phyloP scores from a whole-genome alignment of 345 rosid species.

The Syzygium grande region DNA sequence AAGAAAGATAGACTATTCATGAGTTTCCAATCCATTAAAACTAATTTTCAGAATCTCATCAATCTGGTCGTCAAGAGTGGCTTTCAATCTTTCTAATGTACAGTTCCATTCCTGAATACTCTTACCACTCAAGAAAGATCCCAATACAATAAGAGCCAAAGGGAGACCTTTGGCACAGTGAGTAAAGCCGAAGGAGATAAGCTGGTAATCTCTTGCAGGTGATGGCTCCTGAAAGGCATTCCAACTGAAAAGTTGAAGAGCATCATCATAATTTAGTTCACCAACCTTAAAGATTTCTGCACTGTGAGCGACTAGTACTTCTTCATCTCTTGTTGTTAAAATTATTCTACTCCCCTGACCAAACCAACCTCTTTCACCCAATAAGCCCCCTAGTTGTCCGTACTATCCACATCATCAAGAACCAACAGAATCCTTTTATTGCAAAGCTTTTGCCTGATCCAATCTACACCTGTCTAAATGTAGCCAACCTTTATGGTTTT shows the following conservation, averaged over 20 bases:
- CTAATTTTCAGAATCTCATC: constrained; percentile 1
- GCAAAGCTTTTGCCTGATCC: not conserved
- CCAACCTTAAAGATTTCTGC: not conserved
- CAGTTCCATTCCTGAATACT: not conserved
- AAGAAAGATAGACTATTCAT: constrained; percentile 5
- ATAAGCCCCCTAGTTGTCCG: not conserved
- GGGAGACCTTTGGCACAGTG: constrained; percentile 8
- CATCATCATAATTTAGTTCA: not conserved
- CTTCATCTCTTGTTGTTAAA: constrained; percentile 9
- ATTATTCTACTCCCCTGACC: constrained; percentile 13
- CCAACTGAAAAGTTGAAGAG: constrained; percentile 10
- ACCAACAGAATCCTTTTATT: constrained; percentile 9
- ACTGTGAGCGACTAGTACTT: not conserved
- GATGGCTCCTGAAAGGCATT: not conserved
- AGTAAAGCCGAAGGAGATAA: not conserved
- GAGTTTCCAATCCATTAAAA: constrained; percentile 1
- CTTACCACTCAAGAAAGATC: constrained; percentile 3
- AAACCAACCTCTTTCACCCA: constrained; percentile 4
- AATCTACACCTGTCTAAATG: not conserved
- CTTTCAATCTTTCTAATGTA: not conserved
- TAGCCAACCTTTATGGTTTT: not conserved
- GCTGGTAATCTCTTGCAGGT: not conserved
- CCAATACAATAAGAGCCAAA: constrained; percentile 9
- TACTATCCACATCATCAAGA: constrained; percentile 19
- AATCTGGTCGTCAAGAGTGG: not conserved